Percentiles rank a stretch among this genome's conserved stretches.
phyloP scores from a whole-genome alignment of 257 asterid genomes.

The Anisodus acutangulus region DNA sequence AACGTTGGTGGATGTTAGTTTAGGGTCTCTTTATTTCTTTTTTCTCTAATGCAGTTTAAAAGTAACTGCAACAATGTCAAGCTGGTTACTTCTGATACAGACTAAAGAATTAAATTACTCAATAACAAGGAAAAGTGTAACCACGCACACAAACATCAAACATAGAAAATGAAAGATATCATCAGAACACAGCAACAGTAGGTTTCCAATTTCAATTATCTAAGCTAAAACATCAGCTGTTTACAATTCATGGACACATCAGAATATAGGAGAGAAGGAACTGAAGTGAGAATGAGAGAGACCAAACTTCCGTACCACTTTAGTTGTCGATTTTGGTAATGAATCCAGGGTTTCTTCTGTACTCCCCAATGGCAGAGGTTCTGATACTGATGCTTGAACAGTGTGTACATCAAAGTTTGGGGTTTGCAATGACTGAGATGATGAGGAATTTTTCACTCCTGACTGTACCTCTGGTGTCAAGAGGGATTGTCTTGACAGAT shows the following conservation, averaged over 20 bases:
- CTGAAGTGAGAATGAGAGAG: not conserved
- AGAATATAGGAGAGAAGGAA: constrained; percentile 14
- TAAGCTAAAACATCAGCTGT: not conserved
- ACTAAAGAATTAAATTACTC: not conserved
- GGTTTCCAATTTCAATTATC: not conserved
- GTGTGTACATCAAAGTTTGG: not conserved
- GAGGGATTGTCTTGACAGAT: constrained; percentile 13
- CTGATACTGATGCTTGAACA: constrained; percentile 26
- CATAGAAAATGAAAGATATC: not conserved
- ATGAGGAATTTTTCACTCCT: not conserved
- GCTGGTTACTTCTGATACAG: not conserved
- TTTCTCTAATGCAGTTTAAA: not conserved
- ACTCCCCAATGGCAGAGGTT: constrained; percentile 29
- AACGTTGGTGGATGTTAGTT: not conserved
- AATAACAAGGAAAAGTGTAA: constrained; percentile 2
- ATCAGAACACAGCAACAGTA: not conserved
- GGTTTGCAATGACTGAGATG: constrained; percentile 15
- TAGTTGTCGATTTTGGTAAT: constrained; percentile 20
- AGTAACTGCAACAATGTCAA: constrained; percentile 1
- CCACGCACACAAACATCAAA: not conserved
- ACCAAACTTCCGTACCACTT: constrained; percentile 29
- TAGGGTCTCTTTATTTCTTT: not conserved
- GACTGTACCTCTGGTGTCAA: constrained; percentile 26
- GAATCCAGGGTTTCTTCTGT: constrained; percentile 18
- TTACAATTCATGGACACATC: not conserved